A percentile compares a stretch with the other conserved stretches of the same genome.
Evolutionary conservation across 805 yeast species (phyloP).

Genomic region (Yarrowia porcina): DNA sequence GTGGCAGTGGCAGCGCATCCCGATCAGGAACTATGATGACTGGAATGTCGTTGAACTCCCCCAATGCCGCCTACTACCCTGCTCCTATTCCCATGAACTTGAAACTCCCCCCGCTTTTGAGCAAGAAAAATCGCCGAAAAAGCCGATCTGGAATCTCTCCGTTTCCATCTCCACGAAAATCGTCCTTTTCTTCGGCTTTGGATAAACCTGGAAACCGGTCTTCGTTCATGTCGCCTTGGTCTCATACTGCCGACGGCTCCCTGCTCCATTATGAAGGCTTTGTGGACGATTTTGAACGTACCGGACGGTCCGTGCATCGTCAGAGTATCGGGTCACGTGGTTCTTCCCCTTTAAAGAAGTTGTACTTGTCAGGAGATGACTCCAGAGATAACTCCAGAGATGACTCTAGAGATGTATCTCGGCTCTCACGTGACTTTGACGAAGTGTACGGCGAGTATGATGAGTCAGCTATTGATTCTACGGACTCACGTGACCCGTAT

Average conservation of each 20-base stretch:
- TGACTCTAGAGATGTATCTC: background rate
- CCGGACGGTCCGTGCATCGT: background rate
- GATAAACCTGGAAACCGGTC: conserved; percentile 2
- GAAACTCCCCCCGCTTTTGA: conserved; percentile 38
- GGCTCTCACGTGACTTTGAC: background rate
- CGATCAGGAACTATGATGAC: conserved; percentile 1
- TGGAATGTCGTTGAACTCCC: background rate
- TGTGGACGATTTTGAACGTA: background rate
- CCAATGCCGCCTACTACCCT: conserved; percentile 33
- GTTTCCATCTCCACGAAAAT: background rate
- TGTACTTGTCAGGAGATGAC: background rate
- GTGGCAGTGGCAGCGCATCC: background rate
- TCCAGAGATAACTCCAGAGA: background rate
- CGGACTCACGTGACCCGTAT: background rate
- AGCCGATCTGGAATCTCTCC: background rate
- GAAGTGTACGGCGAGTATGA: background rate
- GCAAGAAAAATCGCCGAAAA: conserved; percentile 36
- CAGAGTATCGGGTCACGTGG: background rate
- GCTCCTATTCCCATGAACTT: conserved; percentile 40
- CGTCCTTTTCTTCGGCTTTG: conserved; percentile 39
- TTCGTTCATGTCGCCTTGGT: conserved; percentile 16
- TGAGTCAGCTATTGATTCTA: background rate
- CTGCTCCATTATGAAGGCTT: conserved; percentile 2
- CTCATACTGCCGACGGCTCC: conserved; percentile 4
- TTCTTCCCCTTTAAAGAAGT: background rate